Evolutionary conservation across 2,329 filamentous ascomycete genomes (phyloP).

Genomic region (Calonectria ilicicola): DNA sequence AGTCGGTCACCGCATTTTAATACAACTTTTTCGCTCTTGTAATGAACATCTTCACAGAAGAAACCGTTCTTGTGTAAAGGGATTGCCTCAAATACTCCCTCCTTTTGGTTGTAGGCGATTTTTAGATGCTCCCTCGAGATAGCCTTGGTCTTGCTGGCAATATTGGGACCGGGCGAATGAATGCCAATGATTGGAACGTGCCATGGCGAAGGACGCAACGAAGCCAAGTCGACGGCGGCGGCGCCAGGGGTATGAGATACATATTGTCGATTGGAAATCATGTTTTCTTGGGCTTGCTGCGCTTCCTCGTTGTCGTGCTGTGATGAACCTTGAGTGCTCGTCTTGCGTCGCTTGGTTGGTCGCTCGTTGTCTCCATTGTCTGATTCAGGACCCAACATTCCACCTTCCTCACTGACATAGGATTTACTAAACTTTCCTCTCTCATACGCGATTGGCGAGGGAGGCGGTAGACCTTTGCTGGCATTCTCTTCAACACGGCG

Average conservation of each 20-base stretch:
- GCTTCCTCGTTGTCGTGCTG: slow-evolving; percentile 57
- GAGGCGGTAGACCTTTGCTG: slow-evolving; percentile 61
- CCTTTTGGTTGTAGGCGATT: slow-evolving; percentile 76
- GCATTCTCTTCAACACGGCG: slow-evolving; percentile 60
- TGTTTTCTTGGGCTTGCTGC: slow-evolving; percentile 53
- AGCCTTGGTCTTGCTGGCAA: slow-evolving; percentile 73
- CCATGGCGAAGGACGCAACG: slow-evolving; percentile 70
- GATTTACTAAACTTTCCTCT: slow-evolving; percentile 70
- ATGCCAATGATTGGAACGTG: slow-evolving; percentile 77
- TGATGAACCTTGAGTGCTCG: slow-evolving; percentile 57
- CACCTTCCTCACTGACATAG: slow-evolving; percentile 77
- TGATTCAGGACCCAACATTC: slow-evolving; percentile 74
- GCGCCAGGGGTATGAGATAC: slow-evolving; percentile 70
- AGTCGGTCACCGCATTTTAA: slow-evolving; percentile 75
- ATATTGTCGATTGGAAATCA: slow-evolving; percentile 70
- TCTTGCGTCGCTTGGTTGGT: slow-evolving; percentile 61
- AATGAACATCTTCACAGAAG: slow-evolving; percentile 72
- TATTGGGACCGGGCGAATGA: slow-evolving; percentile 74
- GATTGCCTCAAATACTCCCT: slow-evolving; percentile 73
- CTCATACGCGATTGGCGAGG: slow-evolving; percentile 62
- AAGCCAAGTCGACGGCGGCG: slow-evolving; percentile 69
- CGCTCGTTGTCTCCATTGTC: slow-evolving; percentile 64
- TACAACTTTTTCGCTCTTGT: slow-evolving; percentile 66
- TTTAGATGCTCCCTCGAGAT: slow-evolving; percentile 82
- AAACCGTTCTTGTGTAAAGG: slow-evolving; percentile 75